Evolutionary conservation across 2,329 filamentous ascomycete species (phyloP).

Genomic region (Catunica adiposa): DNA sequence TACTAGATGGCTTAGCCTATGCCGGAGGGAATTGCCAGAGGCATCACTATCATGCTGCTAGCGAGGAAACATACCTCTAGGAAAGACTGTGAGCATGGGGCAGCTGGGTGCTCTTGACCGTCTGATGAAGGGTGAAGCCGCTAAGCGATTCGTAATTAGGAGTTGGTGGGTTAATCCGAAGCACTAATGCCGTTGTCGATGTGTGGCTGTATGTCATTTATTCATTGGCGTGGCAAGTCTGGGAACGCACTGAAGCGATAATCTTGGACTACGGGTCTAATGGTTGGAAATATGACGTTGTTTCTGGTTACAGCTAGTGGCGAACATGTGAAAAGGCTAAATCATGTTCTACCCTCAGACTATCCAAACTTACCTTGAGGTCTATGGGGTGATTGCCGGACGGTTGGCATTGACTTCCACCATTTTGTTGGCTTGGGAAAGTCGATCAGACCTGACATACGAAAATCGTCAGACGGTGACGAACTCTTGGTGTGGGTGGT

Average conservation of each 20-base stretch:
- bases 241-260: background rate
- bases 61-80: background rate
- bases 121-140: background rate
- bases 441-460: slow-evolving; percentile 5
- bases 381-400: background rate
- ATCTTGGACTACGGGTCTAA: background rate
- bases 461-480: slow-evolving; percentile 3
- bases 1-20: no score
- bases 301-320: background rate
- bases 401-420: background rate
- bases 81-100: background rate
- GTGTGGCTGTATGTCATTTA: background rate
- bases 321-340: background rate
- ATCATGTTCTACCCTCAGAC: background rate
- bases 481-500: slow-evolving; percentile 6
- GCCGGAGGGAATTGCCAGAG: no score
- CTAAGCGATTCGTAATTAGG: background rate
- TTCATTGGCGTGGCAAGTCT: background rate
- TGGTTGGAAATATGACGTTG: background rate
- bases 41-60: no score
- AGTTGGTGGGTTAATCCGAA: background rate
- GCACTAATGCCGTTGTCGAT: background rate
- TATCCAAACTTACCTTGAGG: background rate
- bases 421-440: background rate
- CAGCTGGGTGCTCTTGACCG: background rate